A percentile compares a stretch with the other conserved stretches of the same genome.
These are phyloP conservation scores for Heliamphora pulchella DNA, from an alignment of 179 eudicot genomes.

Conservation along the genomic window DNA sequence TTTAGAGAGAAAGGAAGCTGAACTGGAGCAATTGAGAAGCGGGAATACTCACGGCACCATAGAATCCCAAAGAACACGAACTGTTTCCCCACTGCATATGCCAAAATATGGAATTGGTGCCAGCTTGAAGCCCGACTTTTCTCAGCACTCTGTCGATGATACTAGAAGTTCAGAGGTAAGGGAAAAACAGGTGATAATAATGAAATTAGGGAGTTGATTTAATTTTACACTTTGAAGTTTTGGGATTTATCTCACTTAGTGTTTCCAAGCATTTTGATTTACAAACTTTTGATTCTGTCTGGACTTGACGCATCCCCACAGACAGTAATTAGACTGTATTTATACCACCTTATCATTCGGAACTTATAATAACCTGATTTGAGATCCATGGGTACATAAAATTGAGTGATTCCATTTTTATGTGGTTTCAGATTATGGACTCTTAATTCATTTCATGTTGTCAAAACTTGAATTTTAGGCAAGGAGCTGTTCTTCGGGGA, in stretches of 20 bases:
- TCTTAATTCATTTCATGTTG: background rate
- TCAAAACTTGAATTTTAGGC: constrained; percentile 36
- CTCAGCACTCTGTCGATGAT: constrained; percentile 37
- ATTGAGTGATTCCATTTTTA: background rate
- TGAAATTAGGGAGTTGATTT: background rate
- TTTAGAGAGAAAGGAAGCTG: constrained; percentile 80
- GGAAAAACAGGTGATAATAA: background rate
- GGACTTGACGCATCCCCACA: background rate
- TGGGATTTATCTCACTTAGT: background rate
- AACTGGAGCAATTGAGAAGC: constrained; percentile 56
- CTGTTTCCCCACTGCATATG: constrained; percentile 57
- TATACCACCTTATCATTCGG: background rate
- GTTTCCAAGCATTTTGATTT: background rate
- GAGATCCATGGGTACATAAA: background rate
- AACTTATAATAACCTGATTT: background rate
- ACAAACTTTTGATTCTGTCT: background rate
- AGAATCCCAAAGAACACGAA: constrained; percentile 39
- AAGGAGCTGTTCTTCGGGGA: constrained; percentile 68
- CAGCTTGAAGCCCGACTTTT: constrained; percentile 36
- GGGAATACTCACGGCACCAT: constrained; percentile 26
- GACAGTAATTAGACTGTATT: background rate
- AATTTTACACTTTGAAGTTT: background rate
- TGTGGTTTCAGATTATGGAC: background rate
- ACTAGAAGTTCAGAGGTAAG: constrained; percentile 54
- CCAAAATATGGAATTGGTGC: constrained; percentile 34